These are phyloP conservation scores for Bipolaris cookei DNA, from an alignment of 2,329 filamentous ascomycete species.

Conservation along the genomic window DNA sequence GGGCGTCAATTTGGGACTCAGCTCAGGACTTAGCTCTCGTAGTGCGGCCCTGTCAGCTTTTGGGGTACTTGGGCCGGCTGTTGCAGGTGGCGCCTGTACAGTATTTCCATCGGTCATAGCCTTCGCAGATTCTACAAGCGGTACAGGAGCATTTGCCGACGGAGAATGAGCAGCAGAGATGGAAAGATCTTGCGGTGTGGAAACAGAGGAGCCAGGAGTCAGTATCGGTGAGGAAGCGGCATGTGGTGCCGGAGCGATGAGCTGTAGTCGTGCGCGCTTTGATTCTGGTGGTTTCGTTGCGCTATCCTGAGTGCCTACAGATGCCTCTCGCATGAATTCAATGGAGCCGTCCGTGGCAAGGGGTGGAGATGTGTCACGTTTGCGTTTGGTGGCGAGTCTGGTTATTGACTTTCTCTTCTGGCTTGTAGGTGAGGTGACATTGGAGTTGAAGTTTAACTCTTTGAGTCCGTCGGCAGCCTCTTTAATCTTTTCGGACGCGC, in stretches of 20 bases:
- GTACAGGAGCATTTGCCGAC: slow-evolving; percentile 15
- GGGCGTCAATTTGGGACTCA: slow-evolving; percentile 29
- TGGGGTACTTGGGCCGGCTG: slow-evolving; percentile 50
- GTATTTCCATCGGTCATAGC: slow-evolving; percentile 26
- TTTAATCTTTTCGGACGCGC: slow-evolving; percentile 42
- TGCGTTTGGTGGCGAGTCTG: slow-evolving; percentile 59
- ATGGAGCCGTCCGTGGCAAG: slow-evolving; percentile 20
- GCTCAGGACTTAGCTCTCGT: slow-evolving; percentile 18
- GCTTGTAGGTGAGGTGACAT: slow-evolving; percentile 25
- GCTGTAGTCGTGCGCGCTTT: slow-evolving; percentile 39
- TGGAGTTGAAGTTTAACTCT: slow-evolving; percentile 40
- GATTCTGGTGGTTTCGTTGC: slow-evolving; percentile 34
- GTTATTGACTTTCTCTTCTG: slow-evolving; percentile 32
- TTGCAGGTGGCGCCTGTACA: slow-evolving; percentile 53
- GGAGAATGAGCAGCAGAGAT: slow-evolving; percentile 25
- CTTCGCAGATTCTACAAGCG: slow-evolving; percentile 26
- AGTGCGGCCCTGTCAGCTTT: slow-evolving; percentile 23
- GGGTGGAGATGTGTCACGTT: slow-evolving; percentile 58
- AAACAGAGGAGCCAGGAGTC: slow-evolving; percentile 18
- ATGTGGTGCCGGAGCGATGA: slow-evolving; percentile 22
- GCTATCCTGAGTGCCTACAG: slow-evolving; percentile 38
- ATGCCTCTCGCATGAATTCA: slow-evolving; percentile 29
- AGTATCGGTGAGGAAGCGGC: slow-evolving; percentile 19
- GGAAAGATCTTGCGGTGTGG: slow-evolving; percentile 15
- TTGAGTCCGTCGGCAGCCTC: slow-evolving; percentile 45